Conservation (phyloP, 768 basidiomycete genomes). For the Collybia mongolica region DNA sequence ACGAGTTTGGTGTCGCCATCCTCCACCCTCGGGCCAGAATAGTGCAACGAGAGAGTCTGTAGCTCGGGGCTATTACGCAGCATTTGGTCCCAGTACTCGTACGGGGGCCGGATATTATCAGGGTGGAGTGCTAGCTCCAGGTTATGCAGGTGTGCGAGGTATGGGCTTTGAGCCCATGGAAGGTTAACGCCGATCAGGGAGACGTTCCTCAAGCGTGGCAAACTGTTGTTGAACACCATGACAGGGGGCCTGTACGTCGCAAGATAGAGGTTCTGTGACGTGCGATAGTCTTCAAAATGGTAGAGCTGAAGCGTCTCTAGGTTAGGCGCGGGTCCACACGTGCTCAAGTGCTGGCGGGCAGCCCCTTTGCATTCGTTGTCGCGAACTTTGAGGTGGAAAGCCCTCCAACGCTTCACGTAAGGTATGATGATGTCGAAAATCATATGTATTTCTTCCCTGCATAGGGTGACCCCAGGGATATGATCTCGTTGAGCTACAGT, state of each 20-base stretch:
- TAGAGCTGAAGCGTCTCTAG: constrained; percentile 63
- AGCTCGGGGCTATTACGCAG: constrained; percentile 48
- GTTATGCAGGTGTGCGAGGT: constrained; percentile 44
- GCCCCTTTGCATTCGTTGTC: constrained; percentile 56
- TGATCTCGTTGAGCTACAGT: constrained; percentile 51
- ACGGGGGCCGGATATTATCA: constrained; percentile 56
- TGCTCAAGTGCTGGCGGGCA: constrained; percentile 48
- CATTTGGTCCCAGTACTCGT: constrained; percentile 52
- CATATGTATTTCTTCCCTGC: constrained; percentile 43
- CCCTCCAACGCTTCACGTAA: constrained; percentile 52
- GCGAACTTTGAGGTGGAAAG: constrained; percentile 60
- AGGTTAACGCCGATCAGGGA: constrained; percentile 68
- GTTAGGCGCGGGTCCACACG: constrained; percentile 51
- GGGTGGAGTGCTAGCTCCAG: constrained; percentile 62
- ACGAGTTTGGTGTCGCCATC: constrained; percentile 31
- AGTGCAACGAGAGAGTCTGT: constrained; percentile 49
- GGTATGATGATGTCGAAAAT: constrained; percentile 45
- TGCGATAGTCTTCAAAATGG: constrained; percentile 59
- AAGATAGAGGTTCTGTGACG: constrained; percentile 46
- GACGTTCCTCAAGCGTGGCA: constrained; percentile 52
- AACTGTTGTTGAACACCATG: constrained; percentile 49
- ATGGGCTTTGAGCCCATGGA: constrained; percentile 52
- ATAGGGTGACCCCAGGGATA: constrained; percentile 50
- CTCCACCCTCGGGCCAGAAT: constrained; percentile 50
- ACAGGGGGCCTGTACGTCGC: constrained; percentile 62